Conservation (phyloP, 495 filamentous ascomycete genomes). For the Penicillium verhagenii region DNA sequence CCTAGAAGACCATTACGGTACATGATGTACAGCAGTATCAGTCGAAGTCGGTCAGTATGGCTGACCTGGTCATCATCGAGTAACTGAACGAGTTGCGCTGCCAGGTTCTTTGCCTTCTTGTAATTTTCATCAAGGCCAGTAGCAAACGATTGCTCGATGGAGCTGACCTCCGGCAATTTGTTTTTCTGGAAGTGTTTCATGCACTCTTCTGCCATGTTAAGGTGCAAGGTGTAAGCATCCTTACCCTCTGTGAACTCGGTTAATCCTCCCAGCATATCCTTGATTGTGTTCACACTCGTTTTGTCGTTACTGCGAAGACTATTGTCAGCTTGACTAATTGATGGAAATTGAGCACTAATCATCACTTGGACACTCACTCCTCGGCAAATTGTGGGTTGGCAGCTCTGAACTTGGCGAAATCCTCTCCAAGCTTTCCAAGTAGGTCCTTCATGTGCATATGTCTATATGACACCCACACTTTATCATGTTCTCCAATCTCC, state of each 20-base stretch:
- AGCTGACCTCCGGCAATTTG: conserved; percentile 83
- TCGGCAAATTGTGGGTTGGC: conserved; percentile 94
- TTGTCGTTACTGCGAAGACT: conserved; percentile 51
- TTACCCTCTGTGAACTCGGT: conserved; percentile 95
- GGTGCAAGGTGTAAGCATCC: conserved; percentile 89
- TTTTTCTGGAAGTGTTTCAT: conserved; percentile 86
- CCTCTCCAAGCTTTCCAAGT: conserved; percentile 85
- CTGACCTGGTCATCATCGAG: conserved; percentile 75
- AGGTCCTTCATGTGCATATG: conserved; percentile 98
- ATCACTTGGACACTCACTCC: conserved; percentile 37
- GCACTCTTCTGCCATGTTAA: conserved; percentile 97
- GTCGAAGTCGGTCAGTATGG: conserved; percentile 72
- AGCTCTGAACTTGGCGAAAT: conserved; percentile 87
- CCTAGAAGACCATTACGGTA: conserved; percentile 83
- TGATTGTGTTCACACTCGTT: conserved; percentile 82
- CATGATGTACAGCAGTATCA: conserved; percentile 81
- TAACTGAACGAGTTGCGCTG: conserved; percentile 80
- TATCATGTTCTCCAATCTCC: conserved; percentile 84
- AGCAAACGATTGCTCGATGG: conserved; percentile 79
- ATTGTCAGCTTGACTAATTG: conserved; percentile 4
- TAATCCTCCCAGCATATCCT: conserved; percentile 92
- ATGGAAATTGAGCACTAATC: background rate
- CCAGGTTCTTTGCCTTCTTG: conserved; percentile 83
- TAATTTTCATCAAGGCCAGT: conserved; percentile 93
- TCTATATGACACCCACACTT: conserved; percentile 88